Percentiles rank a stretch among this genome's conserved stretches.
phyloP scores from a whole-genome alignment of 2,329 filamentous ascomycete species.

The Botrytis aclada region DNA sequence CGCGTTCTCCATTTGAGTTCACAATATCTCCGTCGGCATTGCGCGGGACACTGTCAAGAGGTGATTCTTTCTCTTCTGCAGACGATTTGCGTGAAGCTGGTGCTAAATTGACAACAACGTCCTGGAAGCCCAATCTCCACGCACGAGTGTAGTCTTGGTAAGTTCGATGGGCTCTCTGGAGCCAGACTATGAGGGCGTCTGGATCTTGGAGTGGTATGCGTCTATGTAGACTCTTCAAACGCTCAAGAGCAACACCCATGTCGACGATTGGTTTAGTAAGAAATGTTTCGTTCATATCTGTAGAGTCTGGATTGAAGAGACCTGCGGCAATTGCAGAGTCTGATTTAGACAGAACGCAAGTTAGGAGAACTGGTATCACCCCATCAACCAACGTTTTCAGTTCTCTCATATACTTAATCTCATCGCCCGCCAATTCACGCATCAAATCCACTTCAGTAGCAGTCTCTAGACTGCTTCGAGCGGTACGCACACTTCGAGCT shows the following conservation, averaged over 20 bases:
- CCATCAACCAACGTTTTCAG: constrained; percentile 91
- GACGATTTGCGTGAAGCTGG: constrained; percentile 55
- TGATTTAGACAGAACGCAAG: constrained; percentile 73
- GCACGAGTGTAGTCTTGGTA: constrained; percentile 83
- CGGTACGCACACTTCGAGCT: constrained; percentile 73
- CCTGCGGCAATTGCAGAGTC: constrained; percentile 61
- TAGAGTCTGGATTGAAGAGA: constrained; percentile 57
- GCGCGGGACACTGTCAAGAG: constrained; percentile 56
- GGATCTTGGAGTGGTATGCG: constrained; percentile 73
- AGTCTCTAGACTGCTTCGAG: constrained; percentile 62
- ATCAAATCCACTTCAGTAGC: constrained; percentile 75
- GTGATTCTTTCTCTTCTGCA: constrained; percentile 52
- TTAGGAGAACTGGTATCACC: constrained; percentile 87
- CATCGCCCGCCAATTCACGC: constrained; percentile 76
- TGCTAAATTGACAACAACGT: constrained; percentile 89
- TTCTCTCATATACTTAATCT: constrained; percentile 84
- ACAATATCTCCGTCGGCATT: constrained; percentile 65
- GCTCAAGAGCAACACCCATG: constrained; percentile 89
- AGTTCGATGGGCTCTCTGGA: constrained; percentile 69
- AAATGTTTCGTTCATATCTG: constrained; percentile 51
- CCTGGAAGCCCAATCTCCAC: constrained; percentile 92
- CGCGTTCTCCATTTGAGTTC: constrained; percentile 69
- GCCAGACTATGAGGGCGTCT: constrained; percentile 74
- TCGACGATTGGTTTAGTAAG: constrained; percentile 82
- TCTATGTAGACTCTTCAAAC: constrained; percentile 75